These are phyloP conservation scores for Xylariomycetidae sp. DNA, from an alignment of 2,329 filamentous ascomycete species.

Conservation along the genomic window DNA sequence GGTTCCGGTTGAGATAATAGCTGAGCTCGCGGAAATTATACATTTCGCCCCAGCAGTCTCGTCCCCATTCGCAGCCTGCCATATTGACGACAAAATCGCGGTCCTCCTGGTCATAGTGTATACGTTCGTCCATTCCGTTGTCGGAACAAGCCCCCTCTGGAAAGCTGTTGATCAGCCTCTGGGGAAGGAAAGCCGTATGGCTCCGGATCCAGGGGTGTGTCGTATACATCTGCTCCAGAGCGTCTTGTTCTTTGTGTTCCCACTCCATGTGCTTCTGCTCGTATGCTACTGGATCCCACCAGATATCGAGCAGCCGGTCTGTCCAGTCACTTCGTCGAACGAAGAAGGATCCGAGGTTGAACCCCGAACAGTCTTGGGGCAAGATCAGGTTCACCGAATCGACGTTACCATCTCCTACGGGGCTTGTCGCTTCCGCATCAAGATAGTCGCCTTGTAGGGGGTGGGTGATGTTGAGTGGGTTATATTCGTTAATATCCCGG, in stretches of 20 bases:
- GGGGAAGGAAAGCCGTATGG: conserved; percentile 82
- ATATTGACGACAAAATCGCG: conserved; percentile 96
- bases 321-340: conserved; percentile 81
- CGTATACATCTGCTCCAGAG: conserved; percentile 84
- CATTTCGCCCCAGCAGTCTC: conserved; percentile 98
- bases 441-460: conserved; percentile 72
- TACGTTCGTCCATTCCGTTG: conserved; percentile 65
- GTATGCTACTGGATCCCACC: conserved; percentile 98
- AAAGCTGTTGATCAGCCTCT: conserved; percentile 92
- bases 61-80: conserved; percentile 95
- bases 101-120: conserved; percentile 83
- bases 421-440: conserved; percentile 67
- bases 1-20: conserved; percentile 79
- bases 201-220: conserved; percentile 90
- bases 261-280: conserved; percentile 99
- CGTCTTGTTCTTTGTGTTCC: conserved; percentile 98
- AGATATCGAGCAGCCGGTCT: conserved; percentile 85
- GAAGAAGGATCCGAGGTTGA: conserved; percentile 97
- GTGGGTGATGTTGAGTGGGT: conserved; percentile 89
- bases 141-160: conserved; percentile 84
- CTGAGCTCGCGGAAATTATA: conserved; percentile 90
- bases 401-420: conserved; percentile 69
- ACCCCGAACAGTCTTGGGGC: conserved; percentile 90
- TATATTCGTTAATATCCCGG: conserved; percentile 94
- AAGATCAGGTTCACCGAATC: conserved; percentile 83